Evolutionary conservation across 2,329 filamentous ascomycete species (phyloP).

Genomic region (Beauveria sp.): DNA sequence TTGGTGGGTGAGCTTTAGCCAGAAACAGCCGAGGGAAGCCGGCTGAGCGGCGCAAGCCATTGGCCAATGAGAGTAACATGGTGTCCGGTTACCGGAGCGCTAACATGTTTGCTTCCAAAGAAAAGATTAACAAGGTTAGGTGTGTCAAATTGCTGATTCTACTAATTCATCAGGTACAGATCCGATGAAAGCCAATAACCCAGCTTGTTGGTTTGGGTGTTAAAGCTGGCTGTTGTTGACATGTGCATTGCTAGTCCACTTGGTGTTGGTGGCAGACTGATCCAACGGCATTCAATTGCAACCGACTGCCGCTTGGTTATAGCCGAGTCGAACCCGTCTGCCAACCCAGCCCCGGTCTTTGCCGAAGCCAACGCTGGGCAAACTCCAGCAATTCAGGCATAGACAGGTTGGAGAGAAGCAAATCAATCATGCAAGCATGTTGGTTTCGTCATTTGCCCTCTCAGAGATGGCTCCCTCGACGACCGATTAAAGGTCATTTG

Average conservation of each 20-base stretch:
- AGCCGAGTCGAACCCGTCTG: background rate
- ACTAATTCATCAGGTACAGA: no score
- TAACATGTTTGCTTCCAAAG: no score
- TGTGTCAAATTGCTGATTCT: no score
- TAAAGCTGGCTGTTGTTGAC: background rate
- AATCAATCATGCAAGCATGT: no score
- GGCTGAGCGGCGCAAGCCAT: constrained; percentile 6
- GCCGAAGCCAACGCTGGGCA: background rate
- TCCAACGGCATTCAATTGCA: background rate
- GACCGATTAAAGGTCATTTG: no score
- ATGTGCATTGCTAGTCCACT: background rate
- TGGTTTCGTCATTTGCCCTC: no score
- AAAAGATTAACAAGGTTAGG: no score
- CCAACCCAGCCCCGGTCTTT: background rate
- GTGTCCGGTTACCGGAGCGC: background rate
- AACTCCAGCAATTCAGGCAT: background rate
- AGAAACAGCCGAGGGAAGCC: constrained; percentile 13
- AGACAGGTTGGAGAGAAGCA: background rate
- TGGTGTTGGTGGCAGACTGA: background rate
- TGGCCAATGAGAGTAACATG: constrained; percentile 3
- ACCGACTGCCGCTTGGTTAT: constrained; percentile 5
- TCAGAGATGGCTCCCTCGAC: no score
- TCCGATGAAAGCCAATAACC: no score
- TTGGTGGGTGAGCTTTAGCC: constrained; percentile 1
- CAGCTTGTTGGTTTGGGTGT: background rate